Conservation (phyloP, 2,329 filamentous ascomycete species). For the Penicillium brasilianum region DNA sequence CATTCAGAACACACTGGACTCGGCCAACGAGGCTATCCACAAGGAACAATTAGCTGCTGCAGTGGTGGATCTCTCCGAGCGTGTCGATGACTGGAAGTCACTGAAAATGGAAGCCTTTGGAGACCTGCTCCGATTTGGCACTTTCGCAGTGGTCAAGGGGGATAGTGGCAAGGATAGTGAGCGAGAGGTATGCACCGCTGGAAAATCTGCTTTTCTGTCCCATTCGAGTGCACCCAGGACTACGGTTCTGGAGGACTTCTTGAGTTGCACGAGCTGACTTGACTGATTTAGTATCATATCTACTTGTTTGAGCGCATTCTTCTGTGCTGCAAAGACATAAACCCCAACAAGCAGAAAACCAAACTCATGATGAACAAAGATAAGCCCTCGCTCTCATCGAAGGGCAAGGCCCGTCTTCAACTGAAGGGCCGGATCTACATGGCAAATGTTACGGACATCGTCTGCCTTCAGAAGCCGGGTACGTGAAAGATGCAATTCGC, state of each 20-base stretch:
- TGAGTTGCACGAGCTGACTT: slow-evolving; percentile 1
- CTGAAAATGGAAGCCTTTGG: slow-evolving; percentile 91
- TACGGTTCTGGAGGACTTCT: background rate
- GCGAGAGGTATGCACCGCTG: slow-evolving; percentile 72
- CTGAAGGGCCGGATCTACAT: slow-evolving; percentile 98
- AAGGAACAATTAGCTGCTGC: slow-evolving; percentile 84
- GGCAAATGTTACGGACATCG: slow-evolving; percentile 96
- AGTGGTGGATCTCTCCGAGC: slow-evolving; percentile 75
- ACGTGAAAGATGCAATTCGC: slow-evolving; percentile 43
- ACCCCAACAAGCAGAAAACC: slow-evolving; percentile 78
- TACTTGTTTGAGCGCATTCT: slow-evolving; percentile 96
- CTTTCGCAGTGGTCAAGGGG: slow-evolving; percentile 86
- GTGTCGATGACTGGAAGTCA: slow-evolving; percentile 97
- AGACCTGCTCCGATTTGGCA: slow-evolving; percentile 82
- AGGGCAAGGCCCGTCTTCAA: slow-evolving; percentile 77
- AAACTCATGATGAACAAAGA: slow-evolving; percentile 68
- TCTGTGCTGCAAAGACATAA: slow-evolving; percentile 94
- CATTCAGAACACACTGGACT: slow-evolving; percentile 78
- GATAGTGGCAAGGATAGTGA: slow-evolving; percentile 80
- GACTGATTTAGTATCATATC: slow-evolving; percentile 78
- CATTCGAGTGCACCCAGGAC: background rate
- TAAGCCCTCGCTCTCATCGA: slow-evolving; percentile 71
- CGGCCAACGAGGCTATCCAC: slow-evolving; percentile 90
- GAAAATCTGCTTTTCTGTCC: background rate
- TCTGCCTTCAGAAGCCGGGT: slow-evolving; percentile 87